Percentiles rank a stretch among this genome's conserved stretches.
These are phyloP conservation scores for Magnusiomyces fungicola DNA, from an alignment of 1,139 yeast species.

Conservation along the genomic window DNA sequence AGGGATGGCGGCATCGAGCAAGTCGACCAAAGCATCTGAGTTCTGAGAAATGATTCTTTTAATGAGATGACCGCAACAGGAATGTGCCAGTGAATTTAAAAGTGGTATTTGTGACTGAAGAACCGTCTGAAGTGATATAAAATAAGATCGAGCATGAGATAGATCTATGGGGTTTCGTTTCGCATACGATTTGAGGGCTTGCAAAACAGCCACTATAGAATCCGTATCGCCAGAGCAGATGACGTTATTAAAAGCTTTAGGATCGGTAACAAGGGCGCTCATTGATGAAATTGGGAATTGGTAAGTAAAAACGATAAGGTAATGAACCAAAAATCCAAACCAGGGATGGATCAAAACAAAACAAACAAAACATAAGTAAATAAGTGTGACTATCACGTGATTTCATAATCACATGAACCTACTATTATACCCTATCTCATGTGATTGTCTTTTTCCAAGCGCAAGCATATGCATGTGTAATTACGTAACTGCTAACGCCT, in stretches of 20 bases:
- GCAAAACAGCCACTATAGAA: conserved; percentile 38
- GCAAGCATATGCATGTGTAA: too few relatives aligned
- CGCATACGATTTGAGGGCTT: conserved; percentile 57
- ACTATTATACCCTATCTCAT: too few relatives aligned
- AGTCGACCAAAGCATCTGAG: conserved; percentile 44
- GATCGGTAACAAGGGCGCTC: not conserved
- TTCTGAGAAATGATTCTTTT: conserved; percentile 74
- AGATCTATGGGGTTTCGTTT: conserved; percentile 55
- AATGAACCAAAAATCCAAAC: not conserved
- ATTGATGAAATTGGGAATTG: too few relatives aligned
- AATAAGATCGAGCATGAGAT: conserved; percentile 27
- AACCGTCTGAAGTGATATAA: conserved; percentile 49
- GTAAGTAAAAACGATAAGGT: not conserved
- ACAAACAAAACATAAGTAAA: not conserved
- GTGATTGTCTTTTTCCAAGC: too few relatives aligned
- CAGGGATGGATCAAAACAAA: not conserved
- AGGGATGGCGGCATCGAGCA: conserved; percentile 49
- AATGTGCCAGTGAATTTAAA: conserved; percentile 48
- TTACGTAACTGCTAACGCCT: too few relatives aligned
- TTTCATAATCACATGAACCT: too few relatives aligned
- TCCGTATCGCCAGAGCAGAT: conserved; percentile 5
- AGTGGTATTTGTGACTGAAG: conserved; percentile 38
- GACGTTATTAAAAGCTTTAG: not conserved
- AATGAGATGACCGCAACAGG: conserved; percentile 65
- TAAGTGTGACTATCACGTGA: too few relatives aligned